These are phyloP conservation scores for Fusarium goolgardi DNA, from an alignment of 2,329 filamentous ascomycete species.

Conservation along the genomic window DNA sequence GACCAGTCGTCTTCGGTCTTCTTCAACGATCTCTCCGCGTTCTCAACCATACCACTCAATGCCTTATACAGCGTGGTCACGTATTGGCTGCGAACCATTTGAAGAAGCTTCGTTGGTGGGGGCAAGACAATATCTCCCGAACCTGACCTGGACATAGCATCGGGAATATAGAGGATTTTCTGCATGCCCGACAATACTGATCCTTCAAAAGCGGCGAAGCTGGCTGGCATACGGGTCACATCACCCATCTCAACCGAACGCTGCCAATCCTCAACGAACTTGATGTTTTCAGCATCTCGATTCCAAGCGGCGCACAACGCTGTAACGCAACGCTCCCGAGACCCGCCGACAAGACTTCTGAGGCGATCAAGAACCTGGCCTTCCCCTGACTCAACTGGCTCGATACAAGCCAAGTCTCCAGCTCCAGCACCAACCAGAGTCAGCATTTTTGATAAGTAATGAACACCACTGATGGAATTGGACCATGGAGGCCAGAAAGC, in stretches of 20 bases:
- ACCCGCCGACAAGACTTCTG: constrained; percentile 77
- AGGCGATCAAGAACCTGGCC: constrained; percentile 75
- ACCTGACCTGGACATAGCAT: constrained; percentile 80
- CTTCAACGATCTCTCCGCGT: constrained; percentile 81
- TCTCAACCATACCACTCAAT: constrained; percentile 95
- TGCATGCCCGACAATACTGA: constrained; percentile 88
- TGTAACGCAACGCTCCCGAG: constrained; percentile 85
- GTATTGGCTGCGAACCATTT: constrained; percentile 92
- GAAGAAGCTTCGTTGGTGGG: constrained; percentile 86
- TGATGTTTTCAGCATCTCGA: constrained; percentile 91
- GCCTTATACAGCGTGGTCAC: constrained; percentile 94
- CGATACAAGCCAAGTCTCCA: constrained; percentile 83
- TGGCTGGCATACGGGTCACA: constrained; percentile 88
- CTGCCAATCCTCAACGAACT: constrained; percentile 93
- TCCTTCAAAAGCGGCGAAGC: constrained; percentile 87
- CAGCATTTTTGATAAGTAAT: constrained; percentile 87
- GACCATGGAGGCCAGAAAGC: constrained; percentile 96
- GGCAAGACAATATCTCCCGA: constrained; percentile 83
- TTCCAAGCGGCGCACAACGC: constrained; percentile 94
- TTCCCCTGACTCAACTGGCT: constrained; percentile 69
- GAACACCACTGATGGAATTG: constrained; percentile 90
- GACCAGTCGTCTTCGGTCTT: constrained; percentile 73
- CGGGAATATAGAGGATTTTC: constrained; percentile 92
- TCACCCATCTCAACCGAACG: constrained; percentile 83
- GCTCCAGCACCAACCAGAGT: constrained; percentile 86